A percentile compares a stretch with the other conserved stretches of the same genome.
Conservation (phyloP, 140 eudicot genomes). For the Stevia rebaudiana region DNA sequence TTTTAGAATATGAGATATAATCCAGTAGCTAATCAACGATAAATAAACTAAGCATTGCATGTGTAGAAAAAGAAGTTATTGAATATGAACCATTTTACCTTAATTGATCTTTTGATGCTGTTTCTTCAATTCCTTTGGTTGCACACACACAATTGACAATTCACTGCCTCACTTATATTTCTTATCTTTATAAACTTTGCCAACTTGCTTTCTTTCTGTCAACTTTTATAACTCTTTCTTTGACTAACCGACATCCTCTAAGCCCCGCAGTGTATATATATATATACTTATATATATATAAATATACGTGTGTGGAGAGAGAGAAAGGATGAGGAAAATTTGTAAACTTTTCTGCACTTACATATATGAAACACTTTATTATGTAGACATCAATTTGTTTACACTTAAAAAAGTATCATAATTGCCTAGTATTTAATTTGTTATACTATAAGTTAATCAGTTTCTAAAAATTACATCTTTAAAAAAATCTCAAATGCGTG, state of each 20-base stretch:
- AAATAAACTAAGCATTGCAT: not conserved
- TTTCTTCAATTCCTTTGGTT: constrained; percentile 15
- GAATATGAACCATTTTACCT: constrained; percentile 4
- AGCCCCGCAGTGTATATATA: not conserved
- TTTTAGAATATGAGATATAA: not conserved
- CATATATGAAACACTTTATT: no score
- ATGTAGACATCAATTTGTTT: no score
- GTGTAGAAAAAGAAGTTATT: not conserved
- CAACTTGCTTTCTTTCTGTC: constrained; percentile 11
- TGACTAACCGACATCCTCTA: constrained; percentile 21
- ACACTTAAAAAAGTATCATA: no score
- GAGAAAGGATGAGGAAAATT: no score
- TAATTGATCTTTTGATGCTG: constrained; percentile 7
- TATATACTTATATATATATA: not conserved
- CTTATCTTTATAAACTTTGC: constrained; percentile 15
- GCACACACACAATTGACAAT: no score
- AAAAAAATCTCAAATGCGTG: no score
- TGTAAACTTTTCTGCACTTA: no score
- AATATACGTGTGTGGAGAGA: not conserved
- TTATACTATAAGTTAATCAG: no score
- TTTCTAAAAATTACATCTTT: no score
- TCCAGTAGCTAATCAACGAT: not conserved
- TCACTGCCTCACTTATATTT: not conserved
- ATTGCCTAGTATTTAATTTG: no score
- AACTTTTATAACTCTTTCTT: constrained; percentile 13